phyloP scores from a whole-genome alignment of 768 basidiomycete species.

The Tylopilus plumbeoviolaceoides region DNA sequence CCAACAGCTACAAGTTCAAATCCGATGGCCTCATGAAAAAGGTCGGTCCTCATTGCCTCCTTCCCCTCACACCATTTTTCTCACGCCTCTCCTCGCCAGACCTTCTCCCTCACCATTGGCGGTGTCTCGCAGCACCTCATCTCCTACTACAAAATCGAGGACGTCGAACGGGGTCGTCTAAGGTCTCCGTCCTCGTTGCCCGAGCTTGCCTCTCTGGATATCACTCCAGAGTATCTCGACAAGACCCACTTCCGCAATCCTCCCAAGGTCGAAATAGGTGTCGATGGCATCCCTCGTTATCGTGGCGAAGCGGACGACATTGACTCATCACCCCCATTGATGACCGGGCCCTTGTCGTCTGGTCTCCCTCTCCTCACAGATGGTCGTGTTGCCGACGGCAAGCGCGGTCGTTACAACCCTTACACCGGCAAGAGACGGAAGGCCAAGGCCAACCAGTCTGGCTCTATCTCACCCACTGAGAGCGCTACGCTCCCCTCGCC shows the following conservation, averaged over 20 bases:
- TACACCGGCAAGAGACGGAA: conserved; percentile 42
- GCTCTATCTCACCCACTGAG: conserved; percentile 31
- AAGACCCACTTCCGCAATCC: conserved; percentile 90
- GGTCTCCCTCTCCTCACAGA: conserved; percentile 49
- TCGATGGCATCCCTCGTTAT: conserved; percentile 79
- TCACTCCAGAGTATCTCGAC: conserved; percentile 83
- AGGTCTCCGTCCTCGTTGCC: conserved; percentile 85
- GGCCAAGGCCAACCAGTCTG: conserved; percentile 25
- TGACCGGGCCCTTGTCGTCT: conserved; percentile 41
- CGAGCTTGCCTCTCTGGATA: conserved; percentile 81
- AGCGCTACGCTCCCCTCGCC: conserved; percentile 24
- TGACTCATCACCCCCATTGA: conserved; percentile 40
- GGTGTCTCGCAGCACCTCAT: conserved; percentile 90
- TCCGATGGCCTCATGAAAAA: conserved; percentile 95
- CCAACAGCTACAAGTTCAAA: conserved; percentile 93
- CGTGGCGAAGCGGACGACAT: conserved; percentile 79
- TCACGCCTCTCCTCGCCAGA: conserved; percentile 46
- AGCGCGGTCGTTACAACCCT: conserved; percentile 45
- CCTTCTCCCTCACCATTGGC: conserved; percentile 83
- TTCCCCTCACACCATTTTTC: conserved; percentile 16
- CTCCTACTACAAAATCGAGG: conserved; percentile 91
- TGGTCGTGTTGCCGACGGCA: conserved; percentile 39
- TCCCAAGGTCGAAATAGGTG: conserved; percentile 81
- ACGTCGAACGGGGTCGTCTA: conserved; percentile 84
- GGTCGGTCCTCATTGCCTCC: conserved; percentile 44